phyloP scores from a whole-genome alignment of 495 filamentous ascomycete genomes.

The Polyplosphaeria fusca region DNA sequence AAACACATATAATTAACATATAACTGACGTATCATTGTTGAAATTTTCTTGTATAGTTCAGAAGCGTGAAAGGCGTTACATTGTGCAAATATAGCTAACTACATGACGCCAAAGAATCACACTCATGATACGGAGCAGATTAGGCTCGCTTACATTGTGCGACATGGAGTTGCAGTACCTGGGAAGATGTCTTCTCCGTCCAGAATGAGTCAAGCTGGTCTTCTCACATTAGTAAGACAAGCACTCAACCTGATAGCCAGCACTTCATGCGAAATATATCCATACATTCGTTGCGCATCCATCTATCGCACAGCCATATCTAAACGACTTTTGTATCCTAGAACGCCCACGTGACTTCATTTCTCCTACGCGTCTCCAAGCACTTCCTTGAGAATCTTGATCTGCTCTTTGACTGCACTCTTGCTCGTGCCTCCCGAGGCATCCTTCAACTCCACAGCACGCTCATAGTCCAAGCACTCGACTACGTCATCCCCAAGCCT shows the following conservation, averaged over 20 bases:
- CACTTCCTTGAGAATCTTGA: constrained; percentile 62
- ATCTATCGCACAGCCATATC: not conserved
- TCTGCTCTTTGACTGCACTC: constrained; percentile 72
- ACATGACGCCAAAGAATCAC: no score
- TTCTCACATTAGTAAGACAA: no score
- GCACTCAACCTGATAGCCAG: not conserved
- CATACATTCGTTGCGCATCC: not conserved
- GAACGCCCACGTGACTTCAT: not conserved
- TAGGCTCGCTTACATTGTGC: no score
- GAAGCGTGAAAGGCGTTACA: no score
- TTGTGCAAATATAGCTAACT: no score
- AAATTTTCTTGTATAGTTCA: no score
- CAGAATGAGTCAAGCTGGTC: no score
- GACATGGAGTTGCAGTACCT: no score
- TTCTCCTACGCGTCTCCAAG: constrained; percentile 31
- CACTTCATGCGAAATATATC: not conserved
- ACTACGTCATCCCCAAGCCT: constrained; percentile 75
- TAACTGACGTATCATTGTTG: no score
- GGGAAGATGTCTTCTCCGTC: no score
- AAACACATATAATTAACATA: no score
- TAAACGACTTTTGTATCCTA: not conserved
- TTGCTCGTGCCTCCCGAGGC: constrained; percentile 81
- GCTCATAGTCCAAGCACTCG: constrained; percentile 78
- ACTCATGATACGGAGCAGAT: no score
- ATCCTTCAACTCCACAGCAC: constrained; percentile 76